Base-by-base conservation (phyloP, 495 filamentous ascomycete genomes). In the Xeromyces bisporus region DNA sequence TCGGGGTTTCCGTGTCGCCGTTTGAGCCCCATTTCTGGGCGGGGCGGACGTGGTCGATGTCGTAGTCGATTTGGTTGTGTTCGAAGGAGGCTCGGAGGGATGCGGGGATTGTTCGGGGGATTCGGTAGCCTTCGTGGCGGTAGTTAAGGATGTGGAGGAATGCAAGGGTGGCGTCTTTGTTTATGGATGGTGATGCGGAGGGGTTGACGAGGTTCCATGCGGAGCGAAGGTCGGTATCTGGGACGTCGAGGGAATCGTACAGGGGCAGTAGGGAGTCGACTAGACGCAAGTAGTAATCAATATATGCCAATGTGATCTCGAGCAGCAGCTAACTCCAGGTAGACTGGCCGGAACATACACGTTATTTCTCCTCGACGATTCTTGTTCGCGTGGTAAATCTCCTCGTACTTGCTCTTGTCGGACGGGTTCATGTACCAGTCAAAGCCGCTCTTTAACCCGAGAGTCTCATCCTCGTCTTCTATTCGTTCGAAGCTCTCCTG, bases 171-270 rank as follows among this genome's bases (percentile, higher is more conserved):
- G 89, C 85, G 49, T 97, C 85, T 60, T 94, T 97, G 47, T 82
- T 87, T 51, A 97, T 86, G 15, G 73, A 72, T 25, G 68, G 52
- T 2, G 64, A 62, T 23, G 77, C 78, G 7, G 75, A 80, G 7
- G 89, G 87, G 60, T 96, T 96, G 37, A 94, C 80, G 7, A 96
- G 69, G 57, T 93, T 97, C 89, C 89, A 97, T 6, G 89, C 89
- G 10, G 74, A 82, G 31, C 82, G 71, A 41, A 97, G 67, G 39
- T 97, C 89, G 33, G 85, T 93, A 50, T 96, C 89, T 18, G 89
- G 89, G 10, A 97, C 86, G 44, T 93, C 84, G 40, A 96, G 77
- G 28, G 75, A 81, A 23, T 80, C 69, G 63, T 93, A 94, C 27
- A 97, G 72, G 18, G 77, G 73, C 42, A 81, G 68, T 33, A 97